These are phyloP conservation scores for Wickerhamomyces kurtzmanii DNA, from an alignment of 805 yeast species.

Conservation along the genomic window DNA sequence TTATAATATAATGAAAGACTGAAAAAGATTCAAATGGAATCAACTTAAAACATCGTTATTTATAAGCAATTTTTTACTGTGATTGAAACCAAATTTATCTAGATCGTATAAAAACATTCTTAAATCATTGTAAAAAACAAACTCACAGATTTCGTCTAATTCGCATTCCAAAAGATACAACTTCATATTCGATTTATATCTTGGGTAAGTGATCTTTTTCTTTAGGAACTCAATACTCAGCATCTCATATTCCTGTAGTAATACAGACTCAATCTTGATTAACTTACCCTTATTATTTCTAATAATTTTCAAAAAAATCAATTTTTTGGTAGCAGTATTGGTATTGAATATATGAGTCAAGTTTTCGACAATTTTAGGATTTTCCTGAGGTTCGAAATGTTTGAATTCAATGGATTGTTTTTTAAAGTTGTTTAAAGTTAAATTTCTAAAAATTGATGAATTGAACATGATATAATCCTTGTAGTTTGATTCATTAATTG, in stretches of 20 bases:
- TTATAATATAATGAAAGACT: too few species aligned
- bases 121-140: slow-evolving; percentile 18
- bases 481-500: too few species aligned
- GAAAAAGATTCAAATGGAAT: not conserved
- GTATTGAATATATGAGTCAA: slow-evolving; percentile 10
- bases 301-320: slow-evolving; percentile 26
- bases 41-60: slow-evolving; percentile 9
- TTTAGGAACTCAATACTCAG: slow-evolving; percentile 20
- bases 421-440: too few species aligned
- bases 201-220: slow-evolving; percentile 28
- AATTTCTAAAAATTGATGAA: too few species aligned
- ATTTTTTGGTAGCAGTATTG: slow-evolving; percentile 8
- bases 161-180: slow-evolving; percentile 19
- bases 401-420: slow-evolving; percentile 12
- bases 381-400: slow-evolving; percentile 13
- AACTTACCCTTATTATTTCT: slow-evolving; percentile 28
- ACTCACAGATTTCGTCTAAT: slow-evolving; percentile 14
- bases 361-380: slow-evolving; percentile 11
- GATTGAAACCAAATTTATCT: slow-evolving; percentile 7
- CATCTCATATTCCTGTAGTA: slow-evolving; percentile 5
- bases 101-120: slow-evolving; percentile 20
- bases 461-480: too few species aligned
- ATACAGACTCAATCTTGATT: slow-evolving; percentile 24
- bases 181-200: slow-evolving; percentile 35
- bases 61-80: slow-evolving; percentile 13